Evolutionary conservation across 306 rosid genomes (phyloP), one percentile per base, ranked within the genome.

Genomic region (Cicer chorassanicum): DNA sequence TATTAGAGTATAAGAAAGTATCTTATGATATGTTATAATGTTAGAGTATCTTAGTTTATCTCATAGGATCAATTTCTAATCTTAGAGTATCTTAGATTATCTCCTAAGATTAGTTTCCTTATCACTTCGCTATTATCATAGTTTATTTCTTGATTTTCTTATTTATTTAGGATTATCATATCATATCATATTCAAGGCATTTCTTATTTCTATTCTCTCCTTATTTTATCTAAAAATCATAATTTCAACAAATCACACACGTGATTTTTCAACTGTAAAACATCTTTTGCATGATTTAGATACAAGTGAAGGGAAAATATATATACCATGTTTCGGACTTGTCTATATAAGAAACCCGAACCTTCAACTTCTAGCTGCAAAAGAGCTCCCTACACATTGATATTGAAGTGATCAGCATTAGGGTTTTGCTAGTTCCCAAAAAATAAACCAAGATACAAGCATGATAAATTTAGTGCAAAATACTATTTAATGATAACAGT

Each of bases 311-410:
- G 41, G 70, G 65, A 29, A 29, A 29, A 29, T 29, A 29, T 68
- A 68, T 55, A 76, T 82, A 94, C 98, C 98, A 94, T 94, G 83
- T 91, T 94, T 40, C 96, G 90, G 5, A 94, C 97, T 88, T 94
- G 98, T 85, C 97, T 84, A 73, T 91, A 94, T 41, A 94, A 81
- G 84, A 94, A 94, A 51, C 98, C 98, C 0, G 98, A 84, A 59
- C 98, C 98, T 82, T 94, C 98, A 66, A 94, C 96, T 86, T 94
- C 87, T 73, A 84, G 44, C 65, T 78, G 87, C 68, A 84, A 68
- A 73, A 84, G 83, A 34, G 83, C 68, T 62, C 85, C 87, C 87
- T 84, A 42, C 1, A 36, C 24, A 74, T 46, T 36, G 60, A 73
- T 50, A 63, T 49, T 12, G 60, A 80, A 72, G 34, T 18, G 54